These are phyloP conservation scores for Sugiyamaella castrensis DNA, from an alignment of 1,139 yeast genomes.

Conservation along the genomic window DNA sequence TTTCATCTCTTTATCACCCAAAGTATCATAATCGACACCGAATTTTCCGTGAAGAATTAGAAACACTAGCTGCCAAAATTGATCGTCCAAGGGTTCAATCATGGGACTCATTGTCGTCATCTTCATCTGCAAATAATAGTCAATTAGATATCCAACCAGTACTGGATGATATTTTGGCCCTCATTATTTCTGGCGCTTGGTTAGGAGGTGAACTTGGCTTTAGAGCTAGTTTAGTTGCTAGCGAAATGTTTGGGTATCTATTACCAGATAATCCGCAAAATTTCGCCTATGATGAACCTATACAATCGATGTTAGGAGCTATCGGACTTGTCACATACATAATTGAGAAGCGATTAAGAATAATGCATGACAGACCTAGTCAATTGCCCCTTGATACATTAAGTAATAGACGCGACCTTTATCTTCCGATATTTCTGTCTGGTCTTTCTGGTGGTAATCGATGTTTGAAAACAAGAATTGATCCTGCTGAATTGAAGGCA, in stretches of 20 bases:
- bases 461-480: slow-evolving; percentile 11
- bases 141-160: slow-evolving; percentile 13
- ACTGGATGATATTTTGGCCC: slow-evolving; percentile 23
- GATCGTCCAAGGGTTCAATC: slow-evolving; percentile 8
- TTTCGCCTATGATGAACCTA: slow-evolving; percentile 12
- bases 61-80: slow-evolving; percentile 15
- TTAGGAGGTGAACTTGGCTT: slow-evolving; percentile 30
- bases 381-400: slow-evolving; percentile 13
- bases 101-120: background rate
- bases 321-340: slow-evolving; percentile 28
- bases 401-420: slow-evolving; percentile 15
- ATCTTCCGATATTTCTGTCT: slow-evolving; percentile 18
- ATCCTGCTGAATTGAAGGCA: slow-evolving; percentile 26
- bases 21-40: slow-evolving; percentile 21
- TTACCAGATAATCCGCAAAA: slow-evolving; percentile 19
- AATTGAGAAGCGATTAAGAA: slow-evolving; percentile 28
- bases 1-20: slow-evolving; percentile 25
- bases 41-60: slow-evolving; percentile 22
- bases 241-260: slow-evolving; percentile 25
- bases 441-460: slow-evolving; percentile 11
- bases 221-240: slow-evolving; percentile 25
- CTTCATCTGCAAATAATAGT: background rate
- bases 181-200: slow-evolving; percentile 29
- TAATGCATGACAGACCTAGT: slow-evolving; percentile 28
- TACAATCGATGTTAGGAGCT: slow-evolving; percentile 24